phyloP scores from a whole-genome alignment of 148 eudicot genomes.

The Beta vulgaris region DNA sequence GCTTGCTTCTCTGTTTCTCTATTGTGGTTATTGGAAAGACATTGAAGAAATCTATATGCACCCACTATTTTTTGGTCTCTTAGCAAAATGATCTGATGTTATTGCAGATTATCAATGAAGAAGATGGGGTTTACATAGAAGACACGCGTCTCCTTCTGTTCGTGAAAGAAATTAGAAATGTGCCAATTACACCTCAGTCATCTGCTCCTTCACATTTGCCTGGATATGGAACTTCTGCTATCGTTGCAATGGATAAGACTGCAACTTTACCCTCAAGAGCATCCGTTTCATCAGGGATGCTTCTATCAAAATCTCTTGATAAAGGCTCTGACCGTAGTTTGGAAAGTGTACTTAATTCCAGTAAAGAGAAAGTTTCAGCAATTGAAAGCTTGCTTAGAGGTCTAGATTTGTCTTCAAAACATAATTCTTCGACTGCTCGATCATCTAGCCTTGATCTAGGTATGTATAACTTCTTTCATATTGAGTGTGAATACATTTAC shows the following conservation, averaged over 20 bases:
- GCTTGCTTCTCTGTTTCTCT: too few relatives aligned
- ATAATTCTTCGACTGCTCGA: constrained; percentile 44
- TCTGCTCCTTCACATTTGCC: constrained; percentile 62
- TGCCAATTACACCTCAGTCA: constrained; percentile 50
- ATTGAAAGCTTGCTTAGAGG: constrained; percentile 97
- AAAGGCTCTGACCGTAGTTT: constrained; percentile 81
- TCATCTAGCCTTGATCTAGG: constrained; percentile 99
- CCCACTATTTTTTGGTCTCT: not conserved
- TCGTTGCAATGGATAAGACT: constrained; percentile 94
- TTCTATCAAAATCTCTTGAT: constrained; percentile 56
- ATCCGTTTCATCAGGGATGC: constrained; percentile 68
- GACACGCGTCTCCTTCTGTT: constrained; percentile 95
- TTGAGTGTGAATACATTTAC: too few relatives aligned
- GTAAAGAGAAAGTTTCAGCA: constrained; percentile 98
- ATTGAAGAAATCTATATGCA: not conserved
- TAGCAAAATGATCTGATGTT: constrained; percentile 6
- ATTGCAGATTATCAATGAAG: constrained; percentile 75
- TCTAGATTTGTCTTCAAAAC: constrained; percentile 64
- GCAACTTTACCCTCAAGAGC: constrained; percentile 62
- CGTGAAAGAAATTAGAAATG: constrained; percentile 78
- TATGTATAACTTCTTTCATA: constrained; percentile 35
- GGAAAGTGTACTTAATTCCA: constrained; percentile 84
- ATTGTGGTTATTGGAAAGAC: not conserved
- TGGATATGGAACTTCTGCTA: constrained; percentile 98
- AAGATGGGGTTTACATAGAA: constrained; percentile 89